Conservation (phyloP, 1,284 basidiomycete species). For the Vanrija pseudolonga region DNA sequence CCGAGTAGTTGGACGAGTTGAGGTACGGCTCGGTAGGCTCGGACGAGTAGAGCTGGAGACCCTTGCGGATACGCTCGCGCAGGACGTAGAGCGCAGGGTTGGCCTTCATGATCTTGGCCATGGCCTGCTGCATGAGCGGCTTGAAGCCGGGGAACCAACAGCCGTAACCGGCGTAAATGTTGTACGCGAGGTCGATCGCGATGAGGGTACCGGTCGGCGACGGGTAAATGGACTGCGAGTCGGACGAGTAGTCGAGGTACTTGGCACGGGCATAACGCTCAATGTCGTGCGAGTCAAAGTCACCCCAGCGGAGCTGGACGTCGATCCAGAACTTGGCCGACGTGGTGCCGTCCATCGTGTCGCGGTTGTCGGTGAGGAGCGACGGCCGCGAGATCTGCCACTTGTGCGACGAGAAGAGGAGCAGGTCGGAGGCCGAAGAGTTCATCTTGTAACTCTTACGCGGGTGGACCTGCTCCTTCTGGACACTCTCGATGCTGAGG, state of each 20-base stretch:
- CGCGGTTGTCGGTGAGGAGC: constrained; percentile 91
- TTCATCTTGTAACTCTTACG: constrained; percentile 99
- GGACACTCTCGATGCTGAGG: constrained; percentile 96
- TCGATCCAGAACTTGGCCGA: constrained; percentile 99
- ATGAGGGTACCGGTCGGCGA: constrained; percentile 98
- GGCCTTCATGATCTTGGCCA: constrained; percentile 92
- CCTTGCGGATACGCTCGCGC: constrained; percentile 97
- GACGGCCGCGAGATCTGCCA: constrained; percentile 98
- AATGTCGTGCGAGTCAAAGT: constrained; percentile 98
- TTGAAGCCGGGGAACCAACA: constrained; percentile 99
- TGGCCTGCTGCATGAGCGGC: constrained; percentile 95
- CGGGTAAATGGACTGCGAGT: constrained; percentile 96
- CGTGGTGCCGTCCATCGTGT: constrained; percentile 93
- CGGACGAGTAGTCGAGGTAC: constrained; percentile 78
- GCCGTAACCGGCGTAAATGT: constrained; percentile 97
- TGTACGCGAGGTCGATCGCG: constrained; percentile 95
- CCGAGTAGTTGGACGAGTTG: constrained; percentile 84
- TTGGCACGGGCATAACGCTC: constrained; percentile 97
- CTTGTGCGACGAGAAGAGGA: constrained; percentile 95
- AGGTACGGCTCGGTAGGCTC: constrained; percentile 99
- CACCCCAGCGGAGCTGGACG: constrained; percentile 96
- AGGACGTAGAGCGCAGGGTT: constrained; percentile 92
- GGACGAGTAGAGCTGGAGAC: constrained; percentile 96
- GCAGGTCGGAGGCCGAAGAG: constrained; percentile 85
- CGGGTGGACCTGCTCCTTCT: constrained; percentile 67